These are phyloP conservation scores for Wolfiporia cocos DNA, from an alignment of 1,284 basidiomycete species.

Conservation along the genomic window DNA sequence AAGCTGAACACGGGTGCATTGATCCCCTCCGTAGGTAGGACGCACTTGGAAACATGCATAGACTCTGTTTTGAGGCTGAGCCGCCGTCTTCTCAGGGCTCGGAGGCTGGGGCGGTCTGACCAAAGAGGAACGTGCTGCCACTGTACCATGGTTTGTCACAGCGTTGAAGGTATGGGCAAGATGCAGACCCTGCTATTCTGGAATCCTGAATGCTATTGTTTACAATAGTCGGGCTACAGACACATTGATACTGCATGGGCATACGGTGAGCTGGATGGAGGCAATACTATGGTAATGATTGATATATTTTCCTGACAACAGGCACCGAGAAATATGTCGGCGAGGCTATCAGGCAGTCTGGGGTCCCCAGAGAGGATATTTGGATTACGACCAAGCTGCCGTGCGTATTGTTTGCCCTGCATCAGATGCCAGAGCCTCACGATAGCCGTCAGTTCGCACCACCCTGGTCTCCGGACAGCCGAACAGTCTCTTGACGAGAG, in stretches of 20 bases:
- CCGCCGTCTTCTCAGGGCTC: slow-evolving; percentile 20
- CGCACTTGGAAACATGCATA: too few species aligned
- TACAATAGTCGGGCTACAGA: slow-evolving; percentile 21
- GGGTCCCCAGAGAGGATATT: slow-evolving; percentile 35
- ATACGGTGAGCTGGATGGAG: slow-evolving; percentile 18
- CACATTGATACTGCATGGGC: slow-evolving; percentile 25
- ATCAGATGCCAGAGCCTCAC: not conserved
- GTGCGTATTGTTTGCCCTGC: slow-evolving; percentile 11
- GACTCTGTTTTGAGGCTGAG: too few species aligned
- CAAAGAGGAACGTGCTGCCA: slow-evolving; percentile 17
- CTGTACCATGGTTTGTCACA: slow-evolving; percentile 19
- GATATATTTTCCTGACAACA: slow-evolving; percentile 4
- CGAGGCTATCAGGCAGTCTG: slow-evolving; percentile 34
- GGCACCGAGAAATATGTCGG: slow-evolving; percentile 36
- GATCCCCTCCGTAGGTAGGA: slow-evolving; percentile 24
- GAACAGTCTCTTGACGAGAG: slow-evolving; percentile 25
- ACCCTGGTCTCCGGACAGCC: slow-evolving; percentile 15
- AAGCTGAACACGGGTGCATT: slow-evolving; percentile 24
- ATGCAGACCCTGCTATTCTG: not conserved
- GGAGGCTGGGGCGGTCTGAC: slow-evolving; percentile 25
- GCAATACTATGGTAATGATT: not conserved
- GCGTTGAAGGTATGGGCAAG: slow-evolving; percentile 18
- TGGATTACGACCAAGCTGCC: slow-evolving; percentile 39
- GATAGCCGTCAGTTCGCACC: slow-evolving; percentile 15
- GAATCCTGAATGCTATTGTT: not conserved